Evolutionary conservation across 2,329 filamentous ascomycete genomes (phyloP).

Genomic region (Shiraia sp.): DNA sequence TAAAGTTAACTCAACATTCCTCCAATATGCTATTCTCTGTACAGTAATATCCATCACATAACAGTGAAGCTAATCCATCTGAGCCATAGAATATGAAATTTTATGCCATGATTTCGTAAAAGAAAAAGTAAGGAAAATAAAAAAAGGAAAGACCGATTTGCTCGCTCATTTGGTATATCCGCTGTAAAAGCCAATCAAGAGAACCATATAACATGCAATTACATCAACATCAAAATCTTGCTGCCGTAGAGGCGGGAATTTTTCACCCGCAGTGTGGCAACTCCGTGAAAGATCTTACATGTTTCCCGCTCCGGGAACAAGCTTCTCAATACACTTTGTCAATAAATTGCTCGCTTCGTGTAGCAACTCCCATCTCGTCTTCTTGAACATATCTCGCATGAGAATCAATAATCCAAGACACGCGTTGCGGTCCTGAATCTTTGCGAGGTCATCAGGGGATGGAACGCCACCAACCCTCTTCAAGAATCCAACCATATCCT

Average conservation of each 20-base stretch:
- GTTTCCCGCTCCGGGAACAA: constrained; percentile 41
- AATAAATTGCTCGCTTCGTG: constrained; percentile 83
- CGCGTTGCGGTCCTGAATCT: constrained; percentile 75
- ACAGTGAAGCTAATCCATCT: background rate
- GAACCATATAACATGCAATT: background rate
- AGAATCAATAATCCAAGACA: constrained; percentile 82
- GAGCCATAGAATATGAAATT: background rate
- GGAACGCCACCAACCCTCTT: constrained; percentile 70
- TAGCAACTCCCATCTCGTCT: constrained; percentile 87
- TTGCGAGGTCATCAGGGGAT: constrained; percentile 76
- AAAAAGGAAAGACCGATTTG: background rate
- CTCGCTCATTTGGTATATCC: constrained; percentile 6
- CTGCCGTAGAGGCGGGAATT: constrained; percentile 1
- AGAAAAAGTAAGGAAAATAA: background rate
- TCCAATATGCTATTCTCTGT: too few relatives aligned
- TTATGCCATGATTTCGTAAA: constrained; percentile 14
- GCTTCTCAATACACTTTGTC: constrained; percentile 75
- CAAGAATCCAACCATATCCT: constrained; percentile 80
- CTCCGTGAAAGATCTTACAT: constrained; percentile 3
- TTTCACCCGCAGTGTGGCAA: background rate
- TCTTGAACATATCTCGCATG: constrained; percentile 77
- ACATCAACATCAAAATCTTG: background rate
- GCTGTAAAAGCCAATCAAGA: background rate
- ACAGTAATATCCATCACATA: background rate
- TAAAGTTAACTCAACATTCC: too few relatives aligned